Evolutionary conservation across 1,139 yeast species (phyloP).

Genomic region (Geotrichum klebahnii): DNA sequence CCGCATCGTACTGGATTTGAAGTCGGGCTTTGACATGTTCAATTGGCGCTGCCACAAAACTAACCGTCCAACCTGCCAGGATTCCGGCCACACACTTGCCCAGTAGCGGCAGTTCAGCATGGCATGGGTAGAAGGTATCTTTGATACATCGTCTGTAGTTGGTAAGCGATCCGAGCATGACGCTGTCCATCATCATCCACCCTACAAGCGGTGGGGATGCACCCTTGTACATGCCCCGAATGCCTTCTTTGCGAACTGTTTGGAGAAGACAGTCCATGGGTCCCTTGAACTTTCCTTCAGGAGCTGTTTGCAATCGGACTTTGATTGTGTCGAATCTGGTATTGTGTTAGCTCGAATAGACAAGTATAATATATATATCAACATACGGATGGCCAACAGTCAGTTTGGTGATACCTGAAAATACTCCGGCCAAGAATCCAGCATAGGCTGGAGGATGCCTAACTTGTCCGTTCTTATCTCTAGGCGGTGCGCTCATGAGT

Average conservation of each 20-base stretch:
- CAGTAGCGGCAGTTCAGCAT: slow-evolving; percentile 57
- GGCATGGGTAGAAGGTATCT: slow-evolving; percentile 56
- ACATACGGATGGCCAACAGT: slow-evolving; percentile 76
- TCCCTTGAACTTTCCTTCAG: slow-evolving; percentile 67
- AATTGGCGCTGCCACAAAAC: slow-evolving; percentile 90
- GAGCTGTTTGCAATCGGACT: slow-evolving; percentile 79
- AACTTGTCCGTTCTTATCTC: slow-evolving; percentile 8
- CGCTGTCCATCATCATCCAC: slow-evolving; percentile 87
- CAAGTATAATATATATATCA: no score
- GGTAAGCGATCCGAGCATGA: slow-evolving; percentile 79
- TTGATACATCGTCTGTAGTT: slow-evolving; percentile 66
- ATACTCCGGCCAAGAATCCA: slow-evolving; percentile 84
- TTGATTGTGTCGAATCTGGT: slow-evolving; percentile 76
- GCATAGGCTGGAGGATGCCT: slow-evolving; percentile 22
- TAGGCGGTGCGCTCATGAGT: slow-evolving; percentile 17
- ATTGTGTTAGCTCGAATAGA: no score
- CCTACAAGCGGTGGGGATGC: slow-evolving; percentile 90
- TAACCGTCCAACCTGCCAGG: slow-evolving; percentile 79
- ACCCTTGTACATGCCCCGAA: slow-evolving; percentile 76
- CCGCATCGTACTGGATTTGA: slow-evolving; percentile 84
- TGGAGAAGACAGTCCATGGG: slow-evolving; percentile 76
- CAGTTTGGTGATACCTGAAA: slow-evolving; percentile 80
- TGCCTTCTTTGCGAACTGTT: slow-evolving; percentile 70
- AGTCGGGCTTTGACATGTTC: slow-evolving; percentile 85
- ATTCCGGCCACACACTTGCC: slow-evolving; percentile 80